phyloP scores from a whole-genome alignment of 2,329 filamentous ascomycete species.

The Drechslerella dactyloides region DNA sequence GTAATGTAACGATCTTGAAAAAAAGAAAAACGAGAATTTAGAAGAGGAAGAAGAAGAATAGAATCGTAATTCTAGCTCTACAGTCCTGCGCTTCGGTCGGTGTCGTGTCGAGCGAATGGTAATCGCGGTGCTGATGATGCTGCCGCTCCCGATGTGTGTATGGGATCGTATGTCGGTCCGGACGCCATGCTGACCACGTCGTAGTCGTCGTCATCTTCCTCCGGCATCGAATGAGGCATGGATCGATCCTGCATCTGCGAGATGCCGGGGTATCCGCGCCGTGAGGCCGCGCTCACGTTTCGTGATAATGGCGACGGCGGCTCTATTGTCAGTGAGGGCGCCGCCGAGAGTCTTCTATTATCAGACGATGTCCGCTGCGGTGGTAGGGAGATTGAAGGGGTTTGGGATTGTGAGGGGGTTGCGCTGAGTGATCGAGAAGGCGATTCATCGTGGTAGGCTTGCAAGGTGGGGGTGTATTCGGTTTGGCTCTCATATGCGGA shows the following conservation, averaged over 20 bases:
- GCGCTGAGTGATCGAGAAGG: constrained; percentile 29
- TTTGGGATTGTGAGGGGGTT: constrained; percentile 27
- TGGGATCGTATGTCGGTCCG: constrained; percentile 23
- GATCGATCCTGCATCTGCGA: constrained; percentile 28
- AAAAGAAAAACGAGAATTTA: background rate
- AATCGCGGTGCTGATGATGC: constrained; percentile 35
- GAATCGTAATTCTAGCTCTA: background rate
- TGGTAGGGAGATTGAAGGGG: constrained; percentile 5
- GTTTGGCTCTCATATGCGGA: constrained; percentile 35
- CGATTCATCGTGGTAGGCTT: constrained; percentile 40
- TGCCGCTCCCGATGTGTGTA: constrained; percentile 23
- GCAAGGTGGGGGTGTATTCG: constrained; percentile 34
- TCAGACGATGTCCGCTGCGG: constrained; percentile 7
- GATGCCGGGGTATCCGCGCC: constrained; percentile 34
- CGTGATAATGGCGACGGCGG: constrained; percentile 39
- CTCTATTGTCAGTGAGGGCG: constrained; percentile 26
- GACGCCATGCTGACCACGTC: constrained; percentile 38
- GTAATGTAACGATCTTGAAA: background rate
- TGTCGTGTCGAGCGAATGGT: constrained; percentile 28
- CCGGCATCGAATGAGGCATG: constrained; percentile 15
- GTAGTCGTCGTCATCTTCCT: constrained; percentile 38
- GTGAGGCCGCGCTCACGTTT: constrained; percentile 40
- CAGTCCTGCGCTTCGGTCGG: constrained; percentile 15
- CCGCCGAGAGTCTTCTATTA: constrained; percentile 21
- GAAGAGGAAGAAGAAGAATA: background rate